Conservation (phyloP, 225 moss, liverwort and hornwort genomes). For the Pleurozium schreberi region DNA sequence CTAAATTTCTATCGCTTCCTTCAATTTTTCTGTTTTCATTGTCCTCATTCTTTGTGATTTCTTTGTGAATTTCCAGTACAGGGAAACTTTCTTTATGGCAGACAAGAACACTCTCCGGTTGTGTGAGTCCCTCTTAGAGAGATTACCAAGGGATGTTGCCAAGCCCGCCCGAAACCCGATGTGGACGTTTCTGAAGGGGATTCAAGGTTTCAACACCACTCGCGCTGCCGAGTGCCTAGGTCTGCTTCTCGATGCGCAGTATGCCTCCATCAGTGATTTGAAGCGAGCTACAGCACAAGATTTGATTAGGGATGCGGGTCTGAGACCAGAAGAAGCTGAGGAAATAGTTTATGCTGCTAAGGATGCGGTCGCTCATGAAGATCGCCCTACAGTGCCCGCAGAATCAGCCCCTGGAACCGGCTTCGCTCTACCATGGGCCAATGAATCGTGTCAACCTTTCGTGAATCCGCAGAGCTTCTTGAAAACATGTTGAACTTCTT, state of each 20-base stretch:
- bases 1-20: too few relatives aligned
- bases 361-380: background rate
- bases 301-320: background rate
- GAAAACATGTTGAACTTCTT: background rate
- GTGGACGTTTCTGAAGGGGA: constrained; percentile 21
- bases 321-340: constrained; percentile 5
- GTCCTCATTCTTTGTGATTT: background rate
- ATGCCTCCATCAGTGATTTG: background rate
- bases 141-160: background rate
- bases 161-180: background rate
- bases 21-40: background rate
- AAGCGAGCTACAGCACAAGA: constrained; percentile 1
- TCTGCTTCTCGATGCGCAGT: constrained; percentile 15
- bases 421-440: constrained; percentile 15
- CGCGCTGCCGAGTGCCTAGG: constrained; percentile 16
- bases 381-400: background rate
- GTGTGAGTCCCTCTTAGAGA: background rate
- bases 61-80: constrained; percentile 1
- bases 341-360: constrained; percentile 4
- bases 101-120: constrained; percentile 9
- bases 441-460: background rate
- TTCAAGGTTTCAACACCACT: constrained; percentile 2
- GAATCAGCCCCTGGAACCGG: background rate
- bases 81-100: constrained; percentile 8
- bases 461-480: background rate